Base-by-base conservation (phyloP, 2,329 filamentous ascomycete species). In the Septoria linicola region DNA sequence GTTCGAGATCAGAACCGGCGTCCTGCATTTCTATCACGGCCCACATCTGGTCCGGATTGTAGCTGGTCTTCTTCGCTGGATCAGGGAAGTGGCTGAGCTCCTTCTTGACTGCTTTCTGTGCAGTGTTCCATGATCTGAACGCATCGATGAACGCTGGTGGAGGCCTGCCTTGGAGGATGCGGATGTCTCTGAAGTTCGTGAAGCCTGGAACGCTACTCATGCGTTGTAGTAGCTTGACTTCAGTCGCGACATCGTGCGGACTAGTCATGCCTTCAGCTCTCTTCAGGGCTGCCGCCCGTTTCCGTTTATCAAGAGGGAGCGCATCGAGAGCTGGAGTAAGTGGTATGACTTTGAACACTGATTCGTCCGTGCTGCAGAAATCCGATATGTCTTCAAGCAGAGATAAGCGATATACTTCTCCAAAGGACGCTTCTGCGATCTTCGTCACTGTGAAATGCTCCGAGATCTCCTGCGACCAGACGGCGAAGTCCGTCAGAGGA, bases 11-110 rank as follows among this genome's bases (percentile, higher is more conserved):
- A 16, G 70, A 76, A 2, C 82, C 82, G 0, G 82, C 82, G 61
- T 85, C 80, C 60, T 82, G 77, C 82, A 85, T 85, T 59, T 85
- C 82, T 10, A 85, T 72, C 11, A 84, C 76, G 0, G 80, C 80
- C 81, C 82, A 85, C 2, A 84, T 69, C 62, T 84, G 81, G 3
- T 74, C 71, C 34, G 78, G 74, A 0, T 73, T 69, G 54, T 82
- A 83, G 32, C 73, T 76, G 16, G 70, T 67, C 51, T 78, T 79
- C 55, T 74, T 78, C 5, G 72, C 72, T 3, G 80, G 80, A 54
- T 83, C 79, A 0, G 80, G 79, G 51, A 83, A 82, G 53, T 76
- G 68, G 60, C 77, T 75, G 10, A 49, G 49, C 34, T 70, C 67
- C 43, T 68, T 69, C 30, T 60, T 57, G 37, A 70, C 70, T 23